Percentiles rank a stretch among this genome's conserved stretches.
Conservation (phyloP, 2,329 filamentous ascomycete species). For the Microcyclosporella mali region DNA sequence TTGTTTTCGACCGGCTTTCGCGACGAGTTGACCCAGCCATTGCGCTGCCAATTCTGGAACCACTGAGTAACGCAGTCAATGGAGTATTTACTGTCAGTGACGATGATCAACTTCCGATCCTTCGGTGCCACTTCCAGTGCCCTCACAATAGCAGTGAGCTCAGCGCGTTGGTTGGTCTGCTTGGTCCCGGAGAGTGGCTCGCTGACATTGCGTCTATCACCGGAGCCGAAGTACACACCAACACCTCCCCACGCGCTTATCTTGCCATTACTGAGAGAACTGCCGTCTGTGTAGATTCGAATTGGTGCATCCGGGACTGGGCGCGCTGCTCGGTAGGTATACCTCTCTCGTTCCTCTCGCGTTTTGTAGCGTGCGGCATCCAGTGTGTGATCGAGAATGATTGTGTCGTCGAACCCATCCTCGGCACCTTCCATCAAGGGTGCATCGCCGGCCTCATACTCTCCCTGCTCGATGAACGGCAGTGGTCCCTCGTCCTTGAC, state of each 20-base stretch:
- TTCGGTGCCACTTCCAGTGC: conserved; percentile 70
- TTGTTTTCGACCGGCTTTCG: conserved; percentile 75
- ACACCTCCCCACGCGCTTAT: conserved; percentile 53
- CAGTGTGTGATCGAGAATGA: conserved; percentile 49
- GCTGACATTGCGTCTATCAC: conserved; percentile 55
- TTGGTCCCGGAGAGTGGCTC: conserved; percentile 65
- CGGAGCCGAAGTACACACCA: conserved; percentile 59
- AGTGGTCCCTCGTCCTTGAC: conserved; percentile 22
- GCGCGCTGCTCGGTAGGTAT: conserved; percentile 42
- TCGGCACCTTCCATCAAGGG: conserved; percentile 51
- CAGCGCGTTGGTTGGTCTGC: conserved; percentile 95
- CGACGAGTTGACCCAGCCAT: conserved; percentile 69
- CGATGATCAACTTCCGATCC: conserved; percentile 65
- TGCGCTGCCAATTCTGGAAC: conserved; percentile 68
- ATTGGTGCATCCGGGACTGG: conserved; percentile 42
- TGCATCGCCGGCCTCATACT: conserved; percentile 49
- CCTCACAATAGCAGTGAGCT: conserved; percentile 79
- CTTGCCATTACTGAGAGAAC: conserved; percentile 53
- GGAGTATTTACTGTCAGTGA: conserved; percentile 83
- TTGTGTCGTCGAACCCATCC: conserved; percentile 56
- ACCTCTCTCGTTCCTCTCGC: conserved; percentile 40
- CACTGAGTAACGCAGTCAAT: conserved; percentile 86
- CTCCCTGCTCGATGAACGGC: conserved; percentile 21
- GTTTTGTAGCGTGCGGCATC: conserved; percentile 53
- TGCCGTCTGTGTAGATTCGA: conserved; percentile 60